Conservation (phyloP, 129 eudicot genomes). For the Saposhnikovia divaricata region DNA sequence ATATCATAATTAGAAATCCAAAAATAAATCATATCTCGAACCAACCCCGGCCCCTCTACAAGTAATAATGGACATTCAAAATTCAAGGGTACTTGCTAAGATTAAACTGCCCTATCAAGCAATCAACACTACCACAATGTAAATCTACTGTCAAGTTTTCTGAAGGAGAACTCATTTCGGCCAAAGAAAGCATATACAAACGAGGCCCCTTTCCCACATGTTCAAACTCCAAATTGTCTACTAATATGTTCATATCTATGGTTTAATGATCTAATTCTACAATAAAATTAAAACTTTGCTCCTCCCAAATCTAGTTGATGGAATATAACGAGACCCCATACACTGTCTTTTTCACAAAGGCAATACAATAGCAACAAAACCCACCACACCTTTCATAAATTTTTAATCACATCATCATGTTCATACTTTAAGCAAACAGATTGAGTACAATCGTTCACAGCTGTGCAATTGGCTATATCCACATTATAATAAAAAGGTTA, state of each 20-base stretch:
- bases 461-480: neutral
- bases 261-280: neutral
- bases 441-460: neutral
- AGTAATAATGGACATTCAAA: too few species aligned
- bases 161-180: too few species aligned
- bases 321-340: neutral
- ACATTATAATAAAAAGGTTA: neutral
- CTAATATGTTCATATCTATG: neutral
- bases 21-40: too few species aligned
- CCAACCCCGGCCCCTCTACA: too few species aligned
- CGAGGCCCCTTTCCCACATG: neutral
- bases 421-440: conserved; percentile 3
- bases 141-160: too few species aligned
- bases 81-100: too few species aligned
- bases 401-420: neutral
- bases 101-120: too few species aligned
- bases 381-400: neutral
- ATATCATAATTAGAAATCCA: too few species aligned
- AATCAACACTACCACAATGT: too few species aligned
- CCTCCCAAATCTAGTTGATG: neutral
- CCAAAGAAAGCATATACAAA: neutral
- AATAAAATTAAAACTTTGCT: neutral
- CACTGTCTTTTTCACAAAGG: neutral
- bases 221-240: neutral
- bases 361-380: neutral